Conservation (phyloP, 2,329 filamentous ascomycete genomes). For the Diaporthe helianthi region DNA sequence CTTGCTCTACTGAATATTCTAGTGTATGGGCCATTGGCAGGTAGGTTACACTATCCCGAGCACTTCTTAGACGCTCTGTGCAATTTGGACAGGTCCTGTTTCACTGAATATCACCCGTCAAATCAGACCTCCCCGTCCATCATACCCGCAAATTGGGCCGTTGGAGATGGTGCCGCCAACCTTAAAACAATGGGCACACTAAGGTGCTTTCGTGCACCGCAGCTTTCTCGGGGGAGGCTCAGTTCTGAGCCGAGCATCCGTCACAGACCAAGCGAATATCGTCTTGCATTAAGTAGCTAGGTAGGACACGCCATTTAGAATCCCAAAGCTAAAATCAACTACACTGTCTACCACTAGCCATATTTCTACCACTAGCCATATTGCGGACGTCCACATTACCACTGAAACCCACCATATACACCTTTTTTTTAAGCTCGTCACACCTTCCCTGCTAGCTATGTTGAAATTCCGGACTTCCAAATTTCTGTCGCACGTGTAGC, state of each 20-base stretch:
- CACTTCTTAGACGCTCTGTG: too few species aligned
- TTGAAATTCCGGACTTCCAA: too few species aligned
- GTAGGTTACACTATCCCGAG: too few species aligned
- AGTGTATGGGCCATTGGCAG: neutral
- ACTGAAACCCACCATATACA: too few species aligned
- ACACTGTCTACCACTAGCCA: neutral
- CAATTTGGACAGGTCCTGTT: neutral
- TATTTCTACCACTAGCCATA: neutral
- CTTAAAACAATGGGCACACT: neutral
- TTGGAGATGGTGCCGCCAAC: neutral
- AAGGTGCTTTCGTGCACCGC: neutral
- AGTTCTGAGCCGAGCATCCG: neutral
- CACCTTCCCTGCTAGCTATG: neutral
- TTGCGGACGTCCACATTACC: neutral
- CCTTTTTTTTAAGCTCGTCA: neutral
- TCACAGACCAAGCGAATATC: neutral
- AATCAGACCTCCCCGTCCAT: neutral
- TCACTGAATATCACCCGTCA: neutral
- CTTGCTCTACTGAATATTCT: too few species aligned
- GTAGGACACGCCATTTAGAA: neutral
- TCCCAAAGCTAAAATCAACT: neutral
- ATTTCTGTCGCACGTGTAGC: neutral
- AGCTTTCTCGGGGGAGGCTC: neutral
- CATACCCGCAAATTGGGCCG: neutral
- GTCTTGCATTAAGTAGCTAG: constrained; percentile 7